Conservation (phyloP, 352 stramenopile genomes). For the Globisporangium perplexum region DNA sequence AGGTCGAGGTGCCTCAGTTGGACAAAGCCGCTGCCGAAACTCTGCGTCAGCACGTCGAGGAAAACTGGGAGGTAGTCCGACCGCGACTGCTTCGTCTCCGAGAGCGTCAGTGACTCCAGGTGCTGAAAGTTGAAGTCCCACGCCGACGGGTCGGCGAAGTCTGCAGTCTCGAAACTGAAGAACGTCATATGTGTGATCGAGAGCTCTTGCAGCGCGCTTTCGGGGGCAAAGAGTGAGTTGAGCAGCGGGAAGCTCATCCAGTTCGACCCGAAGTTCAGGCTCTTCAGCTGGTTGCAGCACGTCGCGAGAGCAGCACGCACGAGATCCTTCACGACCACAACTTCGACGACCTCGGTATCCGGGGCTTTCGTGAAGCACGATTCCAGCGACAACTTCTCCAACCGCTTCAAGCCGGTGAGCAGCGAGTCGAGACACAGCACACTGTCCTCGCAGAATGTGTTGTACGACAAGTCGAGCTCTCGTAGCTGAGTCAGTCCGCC, state of each 20-base stretch:
- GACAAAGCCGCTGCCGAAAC: constrained; percentile 40
- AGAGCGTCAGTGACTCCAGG: constrained; percentile 30
- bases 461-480: constrained; percentile 65
- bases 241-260: constrained; percentile 43
- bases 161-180: constrained; percentile 14
- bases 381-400: constrained; percentile 44
- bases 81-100: constrained; percentile 25
- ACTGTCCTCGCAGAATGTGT: constrained; percentile 43
- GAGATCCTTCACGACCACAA: constrained; percentile 32
- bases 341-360: constrained; percentile 26
- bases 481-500: constrained; percentile 24
- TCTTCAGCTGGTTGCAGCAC: constrained; percentile 29
- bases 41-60: constrained; percentile 34
- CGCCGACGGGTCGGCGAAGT: constrained; percentile 10
- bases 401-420: constrained; percentile 24
- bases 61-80: constrained; percentile 29
- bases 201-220: constrained; percentile 38
- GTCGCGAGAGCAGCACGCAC: constrained; percentile 30
- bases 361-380: constrained; percentile 55
- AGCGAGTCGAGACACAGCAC: constrained; percentile 30
- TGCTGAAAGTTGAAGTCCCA: constrained; percentile 51
- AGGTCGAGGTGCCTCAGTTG: constrained; percentile 54
- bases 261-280: constrained; percentile 54
- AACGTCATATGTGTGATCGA: constrained; percentile 28
- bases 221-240: constrained; percentile 49